Percentiles rank a stretch among this genome's conserved stretches.
phyloP scores from a whole-genome alignment of 306 rosid species.

The Castanea sativa region DNA sequence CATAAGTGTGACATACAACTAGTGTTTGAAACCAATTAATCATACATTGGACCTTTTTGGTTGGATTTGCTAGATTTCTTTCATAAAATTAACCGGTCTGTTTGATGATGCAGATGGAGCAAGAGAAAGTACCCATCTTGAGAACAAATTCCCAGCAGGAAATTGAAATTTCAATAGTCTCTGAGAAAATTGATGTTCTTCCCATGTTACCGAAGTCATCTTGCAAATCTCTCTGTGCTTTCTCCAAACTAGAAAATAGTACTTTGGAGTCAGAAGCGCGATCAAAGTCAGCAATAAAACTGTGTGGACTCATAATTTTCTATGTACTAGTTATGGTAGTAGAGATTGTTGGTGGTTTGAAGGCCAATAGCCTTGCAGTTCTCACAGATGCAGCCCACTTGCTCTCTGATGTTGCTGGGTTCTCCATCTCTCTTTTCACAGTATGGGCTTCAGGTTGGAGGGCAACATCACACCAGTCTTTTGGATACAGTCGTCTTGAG shows the following conservation, averaged over 20 bases:
- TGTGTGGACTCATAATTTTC: constrained; percentile 54
- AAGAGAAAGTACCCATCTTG: constrained; percentile 34
- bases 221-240: constrained; percentile 51
- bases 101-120: constrained; percentile 50
- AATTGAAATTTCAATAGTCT: constrained; percentile 37
- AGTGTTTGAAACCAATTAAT: neutral
- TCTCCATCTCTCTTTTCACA: constrained; percentile 73
- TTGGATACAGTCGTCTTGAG: constrained; percentile 83
- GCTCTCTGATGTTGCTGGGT: constrained; percentile 81
- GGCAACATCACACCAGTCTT: constrained; percentile 71
- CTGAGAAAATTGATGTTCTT: constrained; percentile 30
- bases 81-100: neutral
- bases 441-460: constrained; percentile 89
- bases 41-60: neutral
- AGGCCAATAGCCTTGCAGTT: constrained; percentile 82
- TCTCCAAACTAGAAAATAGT: constrained; percentile 45
- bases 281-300: constrained; percentile 62
- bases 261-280: constrained; percentile 47
- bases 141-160: constrained; percentile 34
- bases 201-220: constrained; percentile 25
- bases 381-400: constrained; percentile 89
- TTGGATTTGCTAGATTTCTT: constrained; percentile 1
- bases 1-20: neutral
- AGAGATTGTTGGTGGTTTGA: constrained; percentile 77
- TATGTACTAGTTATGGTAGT: constrained; percentile 63